Base-by-base conservation (phyloP, 1,284 basidiomycete species). In the Melampsora abietis-canadensis region DNA sequence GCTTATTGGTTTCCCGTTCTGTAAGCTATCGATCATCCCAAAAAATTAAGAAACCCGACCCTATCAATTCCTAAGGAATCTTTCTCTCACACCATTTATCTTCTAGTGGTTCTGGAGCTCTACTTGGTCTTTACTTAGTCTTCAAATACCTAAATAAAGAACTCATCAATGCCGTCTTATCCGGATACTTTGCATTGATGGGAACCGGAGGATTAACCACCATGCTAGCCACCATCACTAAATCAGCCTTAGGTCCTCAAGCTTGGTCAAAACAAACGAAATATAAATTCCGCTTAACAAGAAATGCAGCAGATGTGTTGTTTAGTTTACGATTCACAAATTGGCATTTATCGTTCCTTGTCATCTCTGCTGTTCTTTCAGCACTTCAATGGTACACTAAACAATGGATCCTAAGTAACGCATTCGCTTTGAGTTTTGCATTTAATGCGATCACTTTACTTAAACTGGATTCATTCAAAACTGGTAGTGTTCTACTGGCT, bases 391-490 rank as follows among this genome's bases (percentile, higher is more conserved):
- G 76, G 64, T 60, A 83, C 14, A 84, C 85, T 66, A 87, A 86
- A 80, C 89, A 91, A 48, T 90, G 88, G 76, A 80, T 93, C 37
- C 83, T 93, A 30, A 90, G 89, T 54, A 90, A 97, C 82, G 80
- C 94, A 40, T 85, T 98, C 10, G 91, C 89, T 0, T 85, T 97
- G 51, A 90, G 91, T 0, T 91, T 97, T 80, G 88, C 90, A 12
- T 88, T 91, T 80, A 91, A 90, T 77, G 90, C 92, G 0, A 84
- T 98, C 69, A 86, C 88, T 30, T 82, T 95, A 76, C 85, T 98
- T 79, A 90, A 90, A 80, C 83, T 98, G 51, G 95, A 98, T 83
- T 91, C 90, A 21, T 96, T 98, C 85, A 84, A 86, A 78, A 97
- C 95, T 6, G 95, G 94, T 1, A 86, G 86, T 68, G 87, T 94